Base-by-base conservation (phyloP, 2,329 filamentous ascomycete genomes). In the Venturia aucupariae region DNA sequence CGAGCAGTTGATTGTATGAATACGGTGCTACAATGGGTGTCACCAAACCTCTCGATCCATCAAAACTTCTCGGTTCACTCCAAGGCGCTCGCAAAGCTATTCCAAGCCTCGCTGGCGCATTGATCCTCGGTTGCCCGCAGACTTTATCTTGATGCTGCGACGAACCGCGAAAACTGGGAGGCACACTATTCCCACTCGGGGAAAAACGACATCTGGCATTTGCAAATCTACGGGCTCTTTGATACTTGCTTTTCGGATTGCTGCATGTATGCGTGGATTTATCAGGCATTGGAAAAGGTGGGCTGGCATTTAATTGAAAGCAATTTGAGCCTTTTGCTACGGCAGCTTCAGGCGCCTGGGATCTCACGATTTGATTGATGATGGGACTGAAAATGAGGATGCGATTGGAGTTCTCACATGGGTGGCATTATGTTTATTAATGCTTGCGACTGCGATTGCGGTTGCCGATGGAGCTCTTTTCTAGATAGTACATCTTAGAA, bases 71-170 rank as follows among this genome's bases (percentile, higher is more conserved):
- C 35, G 51, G 27, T n/a, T 35, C 13, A 11, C n/a, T 35, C 46
- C 15, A 51, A 7, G 46, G 46, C 35, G 51, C 27, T 57, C 51
- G 51, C 51, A 57, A 32, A 57, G 30, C 51, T n/a, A 57, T 57
- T 35, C 27, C 15, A 13, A 51, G 22, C 46, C 22, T 27, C 46
- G 46, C 13, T 24, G 22, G 46, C 46, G 22, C 24, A 13, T 27
- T 24, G 24, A n/a, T 51, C 46, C 10, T 57, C 15, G 51, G 27
- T 32, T 35, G 51, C 51, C 30, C 51, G 51, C 46, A 51, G 15
- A 27, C 22, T 6, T 51, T 22, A 27, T 27, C 46, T 6, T 27
- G 22, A 51, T 51, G 46, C 46, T 51, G 46, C 46, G 17, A 27
- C 46, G 22, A 51, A 51, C 22, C 13, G 22, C 30, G 32, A 22